phyloP scores from a whole-genome alignment of 805 yeast species.

The Grigorovia jiainica region DNA sequence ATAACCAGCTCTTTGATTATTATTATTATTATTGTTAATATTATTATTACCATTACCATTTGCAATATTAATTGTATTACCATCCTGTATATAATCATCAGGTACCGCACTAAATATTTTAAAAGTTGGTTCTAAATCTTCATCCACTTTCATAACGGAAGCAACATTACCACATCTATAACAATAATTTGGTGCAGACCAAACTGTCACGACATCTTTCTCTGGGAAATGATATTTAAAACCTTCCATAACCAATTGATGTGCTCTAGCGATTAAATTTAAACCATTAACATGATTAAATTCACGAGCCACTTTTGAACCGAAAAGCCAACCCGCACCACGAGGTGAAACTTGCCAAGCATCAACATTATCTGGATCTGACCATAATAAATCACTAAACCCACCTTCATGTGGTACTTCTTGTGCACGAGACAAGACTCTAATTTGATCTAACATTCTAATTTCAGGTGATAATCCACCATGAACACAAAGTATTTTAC shows the following conservation, averaged over 20 bases:
- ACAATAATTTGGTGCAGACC: constrained; percentile 97
- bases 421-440: constrained; percentile 91
- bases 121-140: constrained; percentile 77
- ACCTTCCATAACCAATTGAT: constrained; percentile 97
- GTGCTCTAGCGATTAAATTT: constrained; percentile 87
- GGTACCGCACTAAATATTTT: constrained; percentile 94
- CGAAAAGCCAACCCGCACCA: constrained; percentile 98
- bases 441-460: constrained; percentile 91
- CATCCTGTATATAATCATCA: constrained; percentile 45
- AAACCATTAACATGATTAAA: constrained; percentile 91
- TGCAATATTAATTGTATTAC: constrained; percentile 10
- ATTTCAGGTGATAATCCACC: constrained; percentile 97
- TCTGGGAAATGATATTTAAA: constrained; percentile 93
- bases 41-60: constrained; percentile 17
- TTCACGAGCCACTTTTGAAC: constrained; percentile 87
- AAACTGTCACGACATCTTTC: constrained; percentile 92
- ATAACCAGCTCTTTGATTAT: constrained; percentile 29
- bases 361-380: constrained; percentile 95
- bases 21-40: constrained; percentile 15
- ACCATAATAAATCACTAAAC: constrained; percentile 94
- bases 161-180: constrained; percentile 98
- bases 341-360: constrained; percentile 98
- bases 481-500: constrained; percentile 88
- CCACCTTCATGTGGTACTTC: constrained; percentile 99
- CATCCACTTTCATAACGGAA: constrained; percentile 93